Evolutionary conservation across 495 filamentous ascomycete species (phyloP).

Genomic region (Tricharina praecox): DNA sequence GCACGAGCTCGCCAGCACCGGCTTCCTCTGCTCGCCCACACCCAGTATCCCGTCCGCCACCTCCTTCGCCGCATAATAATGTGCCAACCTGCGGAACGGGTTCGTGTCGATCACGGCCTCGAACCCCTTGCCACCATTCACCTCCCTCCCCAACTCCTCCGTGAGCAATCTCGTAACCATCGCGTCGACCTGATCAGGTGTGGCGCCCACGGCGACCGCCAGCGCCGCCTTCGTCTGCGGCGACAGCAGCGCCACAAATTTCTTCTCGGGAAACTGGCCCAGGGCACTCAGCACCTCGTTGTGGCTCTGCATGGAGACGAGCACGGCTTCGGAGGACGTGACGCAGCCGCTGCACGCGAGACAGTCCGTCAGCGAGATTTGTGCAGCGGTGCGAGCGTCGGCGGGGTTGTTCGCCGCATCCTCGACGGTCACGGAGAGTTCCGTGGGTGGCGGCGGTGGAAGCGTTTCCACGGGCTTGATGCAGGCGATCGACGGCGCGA

Average conservation of each 20-base stretch:
- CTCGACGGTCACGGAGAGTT: constrained; percentile 54
- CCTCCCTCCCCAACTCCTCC: constrained; percentile 50
- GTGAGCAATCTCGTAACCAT: constrained; percentile 72
- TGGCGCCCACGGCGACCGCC: constrained; percentile 54
- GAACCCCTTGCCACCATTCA: too few relatives aligned
- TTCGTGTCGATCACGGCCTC: constrained; percentile 80
- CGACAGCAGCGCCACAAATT: constrained; percentile 81
- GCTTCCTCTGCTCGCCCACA: constrained; percentile 30
- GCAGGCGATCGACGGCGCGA: constrained; percentile 89
- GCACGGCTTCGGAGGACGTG: constrained; percentile 86
- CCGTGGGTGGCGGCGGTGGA: constrained; percentile 33
- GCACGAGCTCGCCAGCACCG: constrained; percentile 77
- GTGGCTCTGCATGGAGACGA: constrained; percentile 85
- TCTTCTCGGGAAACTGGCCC: constrained; percentile 41
- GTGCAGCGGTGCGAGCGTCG: constrained; percentile 36
- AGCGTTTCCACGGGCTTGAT: constrained; percentile 94
- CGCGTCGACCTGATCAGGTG: constrained; percentile 51
- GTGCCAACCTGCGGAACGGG: constrained; percentile 46
- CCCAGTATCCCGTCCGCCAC: constrained; percentile 41
- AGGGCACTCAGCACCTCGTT: constrained; percentile 71
- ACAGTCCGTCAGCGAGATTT: constrained; percentile 94
- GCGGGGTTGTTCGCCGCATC: constrained; percentile 46
- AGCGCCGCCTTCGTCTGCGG: constrained; percentile 78
- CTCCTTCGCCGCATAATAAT: constrained; percentile 76
- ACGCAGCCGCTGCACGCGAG: constrained; percentile 96